Evolutionary conservation across 768 basidiomycete species (phyloP), one percentile per base, ranked within the genome.

Genomic region (Auriscalpium microsporum): DNA sequence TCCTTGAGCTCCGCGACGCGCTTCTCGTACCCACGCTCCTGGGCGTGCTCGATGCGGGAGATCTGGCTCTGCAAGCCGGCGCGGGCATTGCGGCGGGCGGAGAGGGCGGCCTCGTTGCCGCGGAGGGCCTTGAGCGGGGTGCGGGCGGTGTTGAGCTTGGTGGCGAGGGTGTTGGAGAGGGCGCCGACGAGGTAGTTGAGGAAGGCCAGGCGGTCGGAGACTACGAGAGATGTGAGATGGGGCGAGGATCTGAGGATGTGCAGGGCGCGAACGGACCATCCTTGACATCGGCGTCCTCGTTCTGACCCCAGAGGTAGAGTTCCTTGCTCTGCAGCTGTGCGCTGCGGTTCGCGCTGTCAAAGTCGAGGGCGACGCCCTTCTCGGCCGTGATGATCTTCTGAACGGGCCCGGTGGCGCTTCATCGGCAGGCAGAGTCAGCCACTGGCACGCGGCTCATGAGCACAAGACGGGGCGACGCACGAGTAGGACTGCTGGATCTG

Each of bases 251-350:
- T 28, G 51, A 6, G 11, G n/a, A 36, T 28, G 19, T 14, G 45
- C 45, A 13, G 16, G 51, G 53, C 40, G n/a, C n/a, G 60, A 37
- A 35, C 77, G 46, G 54, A 84, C 87, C 86, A 72, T 90, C 90
- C 63, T 81, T 90, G 67, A 93, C 57, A 73, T 93, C 90, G 17
- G 78, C 75, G 6, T 71, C 68, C 62, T 91, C 85, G 1, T 66
- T 63, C 66, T 91, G 89, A 11, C 90, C 90, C 90, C 90, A 93
- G 13, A 79, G 80, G 63, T 90, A 93, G 23, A 92, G 72, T 57
- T 92, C 91, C 69, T 91, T 92, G 76, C 87, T 88, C 65, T 84
- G 82, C 1, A 78, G 71, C 65, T 90, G 84, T 8, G 77, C 64
- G 63, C 90, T 83, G 60, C 85, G 80, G 3, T 82, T 73, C 34